Conservation (phyloP, 129 eudicot genomes). For the Tanacetum coccineum region DNA sequence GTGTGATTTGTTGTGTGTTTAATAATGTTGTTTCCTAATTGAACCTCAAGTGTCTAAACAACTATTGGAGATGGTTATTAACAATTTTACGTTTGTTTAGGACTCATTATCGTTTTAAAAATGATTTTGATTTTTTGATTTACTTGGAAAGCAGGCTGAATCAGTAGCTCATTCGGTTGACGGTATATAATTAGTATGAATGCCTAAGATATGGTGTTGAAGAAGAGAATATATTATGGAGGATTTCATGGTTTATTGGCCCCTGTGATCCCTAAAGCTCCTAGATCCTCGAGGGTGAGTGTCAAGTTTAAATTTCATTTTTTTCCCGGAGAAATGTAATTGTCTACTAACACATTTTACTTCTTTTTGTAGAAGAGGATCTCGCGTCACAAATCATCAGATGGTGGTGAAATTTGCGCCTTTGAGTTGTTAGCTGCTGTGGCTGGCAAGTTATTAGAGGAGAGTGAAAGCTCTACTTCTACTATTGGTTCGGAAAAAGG, state of each 20-base stretch:
- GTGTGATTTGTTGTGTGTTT: neutral
- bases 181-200: slow-evolving; percentile 47
- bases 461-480: slow-evolving; percentile 88
- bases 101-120: neutral
- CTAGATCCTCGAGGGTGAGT: slow-evolving; percentile 91
- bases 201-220: slow-evolving; percentile 73
- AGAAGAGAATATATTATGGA: slow-evolving; percentile 66
- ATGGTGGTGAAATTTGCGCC: slow-evolving; percentile 26
- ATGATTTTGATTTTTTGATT: neutral
- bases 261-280: slow-evolving; percentile 83
- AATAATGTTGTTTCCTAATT: slow-evolving; percentile 5
- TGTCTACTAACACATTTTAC: neutral
- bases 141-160: slow-evolving; percentile 1
- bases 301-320: neutral
- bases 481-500: slow-evolving; percentile 38
- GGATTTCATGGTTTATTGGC: slow-evolving; percentile 53
- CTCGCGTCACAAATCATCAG: slow-evolving; percentile 30
- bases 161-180: slow-evolving; percentile 25
- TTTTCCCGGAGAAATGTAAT: neutral
- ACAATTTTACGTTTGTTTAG: neutral
- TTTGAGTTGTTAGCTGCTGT: slow-evolving; percentile 91
- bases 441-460: slow-evolving; percentile 77
- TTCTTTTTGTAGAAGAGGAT: slow-evolving; percentile 49
- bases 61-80: neutral
- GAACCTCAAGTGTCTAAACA: slow-evolving; percentile 10